A percentile compares a stretch with the other conserved stretches of the same genome.
Conservation (phyloP, 345 rosid species). For the Clausena lansium region DNA sequence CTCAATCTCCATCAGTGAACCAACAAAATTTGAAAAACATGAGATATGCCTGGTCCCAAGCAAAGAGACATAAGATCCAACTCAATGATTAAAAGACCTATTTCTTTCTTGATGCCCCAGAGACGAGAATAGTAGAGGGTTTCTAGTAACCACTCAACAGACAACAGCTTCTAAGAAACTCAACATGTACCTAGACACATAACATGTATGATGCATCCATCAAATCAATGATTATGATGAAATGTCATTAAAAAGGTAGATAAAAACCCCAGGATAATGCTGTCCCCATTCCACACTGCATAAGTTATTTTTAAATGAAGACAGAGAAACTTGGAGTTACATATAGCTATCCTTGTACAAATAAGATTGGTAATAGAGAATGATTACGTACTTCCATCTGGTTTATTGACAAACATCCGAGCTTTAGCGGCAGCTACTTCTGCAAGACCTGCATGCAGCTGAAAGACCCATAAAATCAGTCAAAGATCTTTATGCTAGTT, state of each 20-base stretch:
- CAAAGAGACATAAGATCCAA: neutral
- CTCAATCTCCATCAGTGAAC: neutral
- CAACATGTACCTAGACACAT: neutral
- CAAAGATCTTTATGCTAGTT: constrained; percentile 17
- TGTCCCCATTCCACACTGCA: constrained; percentile 2
- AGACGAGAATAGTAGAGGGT: neutral
- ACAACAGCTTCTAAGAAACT: neutral
- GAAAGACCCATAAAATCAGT: constrained; percentile 33
- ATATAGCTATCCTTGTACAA: neutral
- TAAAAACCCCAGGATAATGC: neutral
- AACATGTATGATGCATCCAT: constrained; percentile 2
- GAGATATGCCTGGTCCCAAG: neutral
- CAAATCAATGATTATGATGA: neutral
- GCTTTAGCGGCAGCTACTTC: constrained; percentile 99
- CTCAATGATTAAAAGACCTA: neutral
- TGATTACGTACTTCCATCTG: constrained; percentile 78
- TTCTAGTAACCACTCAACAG: neutral
- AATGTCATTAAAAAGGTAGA: neutral
- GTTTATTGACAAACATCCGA: constrained; percentile 86
- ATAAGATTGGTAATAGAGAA: neutral
- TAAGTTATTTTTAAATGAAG: neutral
- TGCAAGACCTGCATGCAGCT: constrained; percentile 90
- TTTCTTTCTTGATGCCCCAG: neutral
- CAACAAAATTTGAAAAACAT: neutral
- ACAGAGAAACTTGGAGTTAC: neutral